A percentile compares a stretch with the other conserved stretches of the same genome.
Evolutionary conservation across 2,329 filamentous ascomycete genomes (phyloP).

Genomic region (Trichoderma citrinoviride): DNA sequence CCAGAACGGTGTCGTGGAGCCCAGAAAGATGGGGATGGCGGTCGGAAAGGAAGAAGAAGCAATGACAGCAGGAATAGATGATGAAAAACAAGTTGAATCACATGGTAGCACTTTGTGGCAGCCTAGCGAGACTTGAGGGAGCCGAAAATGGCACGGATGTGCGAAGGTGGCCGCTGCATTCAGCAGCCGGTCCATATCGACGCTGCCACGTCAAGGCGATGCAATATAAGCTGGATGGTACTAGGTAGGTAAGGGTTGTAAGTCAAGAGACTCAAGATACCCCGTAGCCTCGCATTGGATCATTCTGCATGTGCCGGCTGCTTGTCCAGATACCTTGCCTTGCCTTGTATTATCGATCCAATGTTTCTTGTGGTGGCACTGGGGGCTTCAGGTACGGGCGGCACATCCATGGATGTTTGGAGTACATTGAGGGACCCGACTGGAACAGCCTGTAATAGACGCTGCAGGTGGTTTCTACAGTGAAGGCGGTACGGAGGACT

Average conservation of each 20-base stretch:
- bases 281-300: constrained; percentile 1
- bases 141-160: constrained; percentile 18
- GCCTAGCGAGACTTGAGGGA: constrained; percentile 2
- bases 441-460: not conserved
- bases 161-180: constrained; percentile 2
- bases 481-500: too few relatives aligned
- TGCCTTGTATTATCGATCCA: not conserved
- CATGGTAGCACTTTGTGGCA: constrained; percentile 11
- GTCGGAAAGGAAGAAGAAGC: not conserved
- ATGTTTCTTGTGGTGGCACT: constrained; percentile 15
- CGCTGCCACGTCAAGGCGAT: constrained; percentile 6
- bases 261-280: too few relatives aligned
- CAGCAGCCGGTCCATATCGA: not conserved
- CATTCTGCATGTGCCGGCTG: constrained; percentile 11
- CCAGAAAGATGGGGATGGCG: not conserved
- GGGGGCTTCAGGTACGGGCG: constrained; percentile 3
- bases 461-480: not conserved
- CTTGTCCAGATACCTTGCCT: too few relatives aligned
- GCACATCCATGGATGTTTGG: not conserved
- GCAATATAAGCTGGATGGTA: not conserved
- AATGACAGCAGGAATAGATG: not conserved
- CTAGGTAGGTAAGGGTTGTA: too few relatives aligned
- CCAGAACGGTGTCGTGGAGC: not conserved
- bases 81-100: not conserved
- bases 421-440: not conserved